phyloP scores from a whole-genome alignment of 1,284 basidiomycete genomes.

The Phlebopus sp. region DNA sequence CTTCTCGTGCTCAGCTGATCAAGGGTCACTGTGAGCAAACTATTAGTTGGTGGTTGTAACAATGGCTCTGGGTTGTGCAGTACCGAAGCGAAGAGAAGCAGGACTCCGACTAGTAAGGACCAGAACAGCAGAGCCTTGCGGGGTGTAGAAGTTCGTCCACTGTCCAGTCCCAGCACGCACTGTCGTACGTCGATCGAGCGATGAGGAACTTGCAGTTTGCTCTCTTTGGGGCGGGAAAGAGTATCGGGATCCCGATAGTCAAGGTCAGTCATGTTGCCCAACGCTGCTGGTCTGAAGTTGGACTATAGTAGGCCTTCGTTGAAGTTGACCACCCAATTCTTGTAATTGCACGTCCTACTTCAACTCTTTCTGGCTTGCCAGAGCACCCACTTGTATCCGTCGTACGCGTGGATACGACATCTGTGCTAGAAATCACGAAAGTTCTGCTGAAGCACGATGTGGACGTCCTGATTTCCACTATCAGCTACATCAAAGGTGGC shows the following conservation, averaged over 20 bases:
- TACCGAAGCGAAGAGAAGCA: too few species aligned
- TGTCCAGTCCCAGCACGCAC: too few species aligned
- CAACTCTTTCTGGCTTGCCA: constrained; percentile 2
- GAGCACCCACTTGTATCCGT: constrained; percentile 1
- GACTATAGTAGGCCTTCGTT: constrained; percentile 13
- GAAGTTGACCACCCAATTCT: constrained; percentile 13
- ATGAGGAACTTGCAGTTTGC: background rate
- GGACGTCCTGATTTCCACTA: constrained; percentile 16
- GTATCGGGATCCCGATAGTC: constrained; percentile 4
- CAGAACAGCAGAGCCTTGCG: too few species aligned
- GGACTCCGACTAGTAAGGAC: too few species aligned
- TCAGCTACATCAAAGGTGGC: constrained; percentile 10
- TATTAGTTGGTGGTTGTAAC: too few species aligned
- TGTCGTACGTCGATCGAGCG: background rate
- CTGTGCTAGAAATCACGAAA: constrained; percentile 10
- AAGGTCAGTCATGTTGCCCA: background rate
- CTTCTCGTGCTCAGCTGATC: too few species aligned
- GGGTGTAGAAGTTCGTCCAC: too few species aligned
- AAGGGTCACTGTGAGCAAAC: too few species aligned
- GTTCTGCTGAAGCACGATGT: constrained; percentile 18
- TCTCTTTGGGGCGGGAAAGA: constrained; percentile 1
- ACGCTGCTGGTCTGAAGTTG: background rate
- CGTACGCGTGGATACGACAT: constrained; percentile 20
- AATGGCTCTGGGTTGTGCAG: too few species aligned
- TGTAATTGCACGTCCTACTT: constrained; percentile 11